Evolutionary conservation across 257 asterid genomes (phyloP).

Genomic region (Phtheirospermum japonicum): DNA sequence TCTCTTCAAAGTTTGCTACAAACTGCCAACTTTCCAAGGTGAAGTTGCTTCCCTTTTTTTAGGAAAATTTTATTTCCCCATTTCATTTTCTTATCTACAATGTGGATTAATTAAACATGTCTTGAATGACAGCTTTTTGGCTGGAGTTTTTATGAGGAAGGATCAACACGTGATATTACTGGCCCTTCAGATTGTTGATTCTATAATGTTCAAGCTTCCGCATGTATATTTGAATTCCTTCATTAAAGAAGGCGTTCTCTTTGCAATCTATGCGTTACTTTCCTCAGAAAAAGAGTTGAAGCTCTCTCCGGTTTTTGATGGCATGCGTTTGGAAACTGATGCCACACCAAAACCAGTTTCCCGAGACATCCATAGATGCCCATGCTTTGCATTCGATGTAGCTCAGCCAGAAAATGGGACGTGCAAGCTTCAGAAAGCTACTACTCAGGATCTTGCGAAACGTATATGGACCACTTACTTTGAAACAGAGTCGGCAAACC

Average conservation of each 20-base stretch:
- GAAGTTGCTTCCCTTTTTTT: conserved; percentile 22
- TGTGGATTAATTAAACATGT: conserved; percentile 9
- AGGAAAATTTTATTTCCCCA: background rate
- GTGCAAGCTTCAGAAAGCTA: conserved; percentile 70
- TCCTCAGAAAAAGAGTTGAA: conserved; percentile 52
- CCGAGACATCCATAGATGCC: conserved; percentile 52
- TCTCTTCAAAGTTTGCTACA: conserved; percentile 61
- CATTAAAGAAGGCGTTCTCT: conserved; percentile 82
- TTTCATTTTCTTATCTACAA: conserved; percentile 22
- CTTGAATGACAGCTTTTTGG: conserved; percentile 67
- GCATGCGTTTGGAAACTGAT: conserved; percentile 40
- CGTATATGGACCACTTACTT: conserved; percentile 60
- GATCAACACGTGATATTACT: conserved; percentile 68
- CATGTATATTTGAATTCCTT: conserved; percentile 64
- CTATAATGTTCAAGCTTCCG: conserved; percentile 71
- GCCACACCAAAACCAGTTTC: conserved; percentile 35
- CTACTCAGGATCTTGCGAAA: conserved; percentile 65
- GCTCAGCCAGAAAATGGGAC: conserved; percentile 37
- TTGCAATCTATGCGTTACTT: conserved; percentile 62
- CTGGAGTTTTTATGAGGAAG: conserved; percentile 87
- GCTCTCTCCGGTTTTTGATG: conserved; percentile 49
- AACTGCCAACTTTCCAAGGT: conserved; percentile 77
- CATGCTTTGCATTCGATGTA: conserved; percentile 58
- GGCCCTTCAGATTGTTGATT: conserved; percentile 80
- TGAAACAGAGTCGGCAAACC: conserved; percentile 53